phyloP scores from a whole-genome alignment of 352 stramenopile species.

The Peronospora farinosa region DNA sequence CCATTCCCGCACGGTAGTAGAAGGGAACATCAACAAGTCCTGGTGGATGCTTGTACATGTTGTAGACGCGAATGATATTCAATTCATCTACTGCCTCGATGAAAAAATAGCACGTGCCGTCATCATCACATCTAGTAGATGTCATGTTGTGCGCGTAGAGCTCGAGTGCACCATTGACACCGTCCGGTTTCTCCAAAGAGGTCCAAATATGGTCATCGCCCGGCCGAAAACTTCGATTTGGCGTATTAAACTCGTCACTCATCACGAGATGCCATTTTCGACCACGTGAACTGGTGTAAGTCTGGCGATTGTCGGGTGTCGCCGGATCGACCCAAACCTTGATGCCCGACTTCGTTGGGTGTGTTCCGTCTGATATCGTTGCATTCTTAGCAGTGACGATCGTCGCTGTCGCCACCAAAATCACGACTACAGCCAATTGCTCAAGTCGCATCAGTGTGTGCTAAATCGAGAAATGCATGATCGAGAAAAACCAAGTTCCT shows the following conservation, averaged over 20 bases:
- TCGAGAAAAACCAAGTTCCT: too few species aligned
- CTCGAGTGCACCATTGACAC: constrained; percentile 83
- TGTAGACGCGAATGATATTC: constrained; percentile 46
- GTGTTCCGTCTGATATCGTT: neutral
- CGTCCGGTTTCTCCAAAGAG: constrained; percentile 45
- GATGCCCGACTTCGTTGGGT: constrained; percentile 33
- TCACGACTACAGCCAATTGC: too few species aligned
- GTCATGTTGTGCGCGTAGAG: constrained; percentile 88
- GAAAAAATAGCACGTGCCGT: constrained; percentile 38
- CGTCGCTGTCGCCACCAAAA: too few species aligned
- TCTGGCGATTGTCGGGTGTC: constrained; percentile 25
- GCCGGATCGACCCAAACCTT: constrained; percentile 32
- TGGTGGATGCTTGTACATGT: constrained; percentile 43
- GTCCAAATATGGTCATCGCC: constrained; percentile 89
- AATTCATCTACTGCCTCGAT: constrained; percentile 35
- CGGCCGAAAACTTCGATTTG: constrained; percentile 67
- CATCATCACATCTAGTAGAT: constrained; percentile 36
- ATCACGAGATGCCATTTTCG: constrained; percentile 55
- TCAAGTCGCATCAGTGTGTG: too few species aligned
- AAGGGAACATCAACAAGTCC: constrained; percentile 26
- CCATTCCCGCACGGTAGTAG: constrained; percentile 65
- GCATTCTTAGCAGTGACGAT: too few species aligned
- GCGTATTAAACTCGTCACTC: constrained; percentile 60
- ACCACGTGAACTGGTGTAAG: constrained; percentile 40
- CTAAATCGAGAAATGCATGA: too few species aligned